Evolutionary conservation across 495 filamentous ascomycete species (phyloP).

Genomic region (Penicillium angulare): DNA sequence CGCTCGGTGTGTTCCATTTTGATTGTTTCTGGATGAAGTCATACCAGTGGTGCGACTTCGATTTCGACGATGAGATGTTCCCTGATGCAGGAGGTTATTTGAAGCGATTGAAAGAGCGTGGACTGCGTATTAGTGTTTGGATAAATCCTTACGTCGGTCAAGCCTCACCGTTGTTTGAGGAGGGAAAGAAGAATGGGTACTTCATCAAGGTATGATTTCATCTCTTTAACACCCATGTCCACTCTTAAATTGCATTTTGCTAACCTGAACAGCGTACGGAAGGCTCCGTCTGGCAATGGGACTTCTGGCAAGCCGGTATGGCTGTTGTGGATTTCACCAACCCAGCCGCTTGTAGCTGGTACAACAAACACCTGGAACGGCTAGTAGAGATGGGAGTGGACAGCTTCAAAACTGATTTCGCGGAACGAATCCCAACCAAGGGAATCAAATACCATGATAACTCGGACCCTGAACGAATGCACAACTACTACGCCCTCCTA

Average conservation of each 20-base stretch:
- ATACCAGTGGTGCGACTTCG: conserved; percentile 74
- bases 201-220: conserved; percentile 51
- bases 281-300: conserved; percentile 71
- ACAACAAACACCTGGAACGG: conserved; percentile 50
- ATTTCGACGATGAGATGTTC: conserved; percentile 66
- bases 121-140: conserved; percentile 67
- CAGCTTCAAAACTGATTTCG: conserved; percentile 73
- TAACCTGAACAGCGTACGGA: conserved; percentile 48
- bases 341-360: conserved; percentile 63
- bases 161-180: conserved; percentile 61
- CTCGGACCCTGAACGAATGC: conserved; percentile 62
- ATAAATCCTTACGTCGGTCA: conserved; percentile 71
- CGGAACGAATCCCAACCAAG: conserved; percentile 64
- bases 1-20: conserved; percentile 69
- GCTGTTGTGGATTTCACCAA: conserved; percentile 73
- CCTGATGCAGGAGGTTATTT: conserved; percentile 65
- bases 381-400: conserved; percentile 67
- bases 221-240: neutral
- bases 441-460: conserved; percentile 58
- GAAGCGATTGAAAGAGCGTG: conserved; percentile 58
- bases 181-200: conserved; percentile 65
- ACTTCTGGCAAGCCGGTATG: conserved; percentile 75
- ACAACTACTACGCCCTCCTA: conserved; percentile 71
- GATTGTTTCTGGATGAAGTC: conserved; percentile 67
- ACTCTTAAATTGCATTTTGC: neutral